These are phyloP conservation scores for Protomyces inouyei DNA, from an alignment of 1,139 yeast species.

Conservation along the genomic window DNA sequence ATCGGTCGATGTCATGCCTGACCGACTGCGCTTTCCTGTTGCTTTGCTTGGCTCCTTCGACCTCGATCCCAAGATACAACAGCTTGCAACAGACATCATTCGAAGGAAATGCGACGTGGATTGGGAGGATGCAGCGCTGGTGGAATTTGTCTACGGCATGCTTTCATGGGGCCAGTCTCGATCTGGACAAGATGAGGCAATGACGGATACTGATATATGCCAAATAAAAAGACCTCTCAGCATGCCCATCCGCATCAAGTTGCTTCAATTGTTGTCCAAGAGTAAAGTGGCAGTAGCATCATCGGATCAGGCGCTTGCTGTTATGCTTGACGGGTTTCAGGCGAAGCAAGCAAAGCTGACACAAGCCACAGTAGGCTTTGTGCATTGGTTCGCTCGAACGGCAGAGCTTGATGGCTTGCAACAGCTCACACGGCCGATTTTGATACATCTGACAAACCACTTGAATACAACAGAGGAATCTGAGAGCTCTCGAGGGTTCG, in stretches of 20 bases:
- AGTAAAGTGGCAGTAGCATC: conserved; percentile 50
- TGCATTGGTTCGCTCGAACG: conserved; percentile 49
- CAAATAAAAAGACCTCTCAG: conserved; percentile 50
- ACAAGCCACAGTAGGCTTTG: conserved; percentile 55
- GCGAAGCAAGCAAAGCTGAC: conserved; percentile 46
- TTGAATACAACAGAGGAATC: neutral
- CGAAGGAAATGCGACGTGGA: conserved; percentile 50
- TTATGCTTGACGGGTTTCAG: conserved; percentile 50
- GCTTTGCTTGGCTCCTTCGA: conserved; percentile 65
- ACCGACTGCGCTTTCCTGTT: conserved; percentile 39
- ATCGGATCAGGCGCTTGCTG: conserved; percentile 42
- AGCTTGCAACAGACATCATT: conserved; percentile 49
- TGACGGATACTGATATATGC: neutral
- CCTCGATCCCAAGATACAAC: conserved; percentile 51
- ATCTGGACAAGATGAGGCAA: neutral
- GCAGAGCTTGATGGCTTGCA: conserved; percentile 24
- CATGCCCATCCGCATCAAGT: conserved; percentile 53
- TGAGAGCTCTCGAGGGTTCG: conserved; percentile 2
- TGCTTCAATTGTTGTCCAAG: conserved; percentile 50
- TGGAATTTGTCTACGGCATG: conserved; percentile 35
- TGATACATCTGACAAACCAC: conserved; percentile 31
- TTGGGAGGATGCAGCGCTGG: conserved; percentile 48
- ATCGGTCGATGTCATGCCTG: conserved; percentile 42
- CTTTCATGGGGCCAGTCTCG: neutral
- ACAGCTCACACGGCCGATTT: conserved; percentile 29